Evolutionary conservation across 169 alveolate species (phyloP).

Genomic region (Cryptosporidium canis): DNA sequence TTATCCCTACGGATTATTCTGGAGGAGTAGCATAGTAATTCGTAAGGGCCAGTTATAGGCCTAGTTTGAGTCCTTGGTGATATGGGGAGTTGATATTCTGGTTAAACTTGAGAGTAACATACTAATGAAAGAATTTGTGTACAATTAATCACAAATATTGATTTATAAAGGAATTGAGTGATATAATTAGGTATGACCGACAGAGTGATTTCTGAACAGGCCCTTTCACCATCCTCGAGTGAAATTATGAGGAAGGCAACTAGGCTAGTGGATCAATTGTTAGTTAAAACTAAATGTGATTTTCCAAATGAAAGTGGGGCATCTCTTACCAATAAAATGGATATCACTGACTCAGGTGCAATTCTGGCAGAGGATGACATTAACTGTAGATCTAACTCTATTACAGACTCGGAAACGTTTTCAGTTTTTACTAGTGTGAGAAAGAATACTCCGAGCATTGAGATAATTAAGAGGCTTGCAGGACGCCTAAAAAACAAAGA

Average conservation of each 20-base stretch:
- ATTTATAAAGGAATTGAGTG: neutral
- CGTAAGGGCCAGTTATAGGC: neutral
- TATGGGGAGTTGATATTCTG: neutral
- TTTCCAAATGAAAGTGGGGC: constrained; percentile 7
- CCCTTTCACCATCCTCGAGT: constrained; percentile 64
- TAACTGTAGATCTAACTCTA: constrained; percentile 7
- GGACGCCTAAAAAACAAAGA: constrained; percentile 45
- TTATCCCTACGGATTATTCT: neutral
- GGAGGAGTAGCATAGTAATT: neutral
- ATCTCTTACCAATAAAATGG: neutral
- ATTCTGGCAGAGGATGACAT: neutral
- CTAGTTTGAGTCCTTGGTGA: neutral
- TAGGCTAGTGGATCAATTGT: constrained; percentile 42
- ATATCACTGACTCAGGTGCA: neutral
- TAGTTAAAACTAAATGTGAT: constrained; percentile 8
- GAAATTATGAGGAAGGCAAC: constrained; percentile 67
- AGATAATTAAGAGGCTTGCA: constrained; percentile 57
- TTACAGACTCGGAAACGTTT: constrained; percentile 46
- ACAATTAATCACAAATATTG: neutral
- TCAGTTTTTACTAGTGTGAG: constrained; percentile 39
- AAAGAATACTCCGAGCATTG: constrained; percentile 42
- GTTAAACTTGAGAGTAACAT: neutral
- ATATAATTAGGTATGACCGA: neutral
- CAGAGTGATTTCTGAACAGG: neutral
- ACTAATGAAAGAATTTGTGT: constrained; percentile 5